Percentiles rank a stretch among this genome's conserved stretches.
phyloP scores from a whole-genome alignment of 805 yeast genomes.

The Kodamaea restingae region DNA sequence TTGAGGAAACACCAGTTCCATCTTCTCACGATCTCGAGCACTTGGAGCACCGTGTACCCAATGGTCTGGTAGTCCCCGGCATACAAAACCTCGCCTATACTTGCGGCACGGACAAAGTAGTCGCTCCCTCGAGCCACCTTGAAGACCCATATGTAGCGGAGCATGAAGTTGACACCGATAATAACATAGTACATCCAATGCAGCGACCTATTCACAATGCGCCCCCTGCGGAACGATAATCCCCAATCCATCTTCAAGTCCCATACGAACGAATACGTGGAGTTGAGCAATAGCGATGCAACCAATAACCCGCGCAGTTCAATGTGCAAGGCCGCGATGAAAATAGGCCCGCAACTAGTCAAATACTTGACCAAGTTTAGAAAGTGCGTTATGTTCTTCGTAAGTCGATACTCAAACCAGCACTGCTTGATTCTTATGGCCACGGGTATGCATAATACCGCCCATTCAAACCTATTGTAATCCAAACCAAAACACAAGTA shows the following conservation, averaged over 20 bases:
- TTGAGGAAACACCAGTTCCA: conserved; percentile 88
- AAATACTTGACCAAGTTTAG: conserved; percentile 74
- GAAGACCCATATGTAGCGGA: conserved; percentile 76
- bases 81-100: conserved; percentile 19
- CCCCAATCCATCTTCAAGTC: conserved; percentile 90
- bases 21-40: conserved; percentile 75
- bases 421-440: conserved; percentile 83
- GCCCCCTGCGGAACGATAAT: conserved; percentile 7
- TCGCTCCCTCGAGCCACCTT: conserved; percentile 29
- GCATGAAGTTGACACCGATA: conserved; percentile 53
- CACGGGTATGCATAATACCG: conserved; percentile 52
- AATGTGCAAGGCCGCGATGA: conserved; percentile 15
- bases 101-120: conserved; percentile 20
- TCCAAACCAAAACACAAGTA: conserved; percentile 28
- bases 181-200: conserved; percentile 50
- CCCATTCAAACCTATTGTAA: conserved; percentile 32
- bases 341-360: conserved; percentile 45
- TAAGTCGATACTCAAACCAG: conserved; percentile 55
- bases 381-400: conserved; percentile 53
- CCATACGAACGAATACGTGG: conserved; percentile 82
- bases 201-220: conserved; percentile 8
- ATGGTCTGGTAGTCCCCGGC: conserved; percentile 29
- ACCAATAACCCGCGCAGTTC: conserved; percentile 12
- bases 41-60: conserved; percentile 65
- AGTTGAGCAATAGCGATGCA: conserved; percentile 48